phyloP scores from a whole-genome alignment of 2,329 filamentous ascomycete genomes.

The Calonectria henricotiae region DNA sequence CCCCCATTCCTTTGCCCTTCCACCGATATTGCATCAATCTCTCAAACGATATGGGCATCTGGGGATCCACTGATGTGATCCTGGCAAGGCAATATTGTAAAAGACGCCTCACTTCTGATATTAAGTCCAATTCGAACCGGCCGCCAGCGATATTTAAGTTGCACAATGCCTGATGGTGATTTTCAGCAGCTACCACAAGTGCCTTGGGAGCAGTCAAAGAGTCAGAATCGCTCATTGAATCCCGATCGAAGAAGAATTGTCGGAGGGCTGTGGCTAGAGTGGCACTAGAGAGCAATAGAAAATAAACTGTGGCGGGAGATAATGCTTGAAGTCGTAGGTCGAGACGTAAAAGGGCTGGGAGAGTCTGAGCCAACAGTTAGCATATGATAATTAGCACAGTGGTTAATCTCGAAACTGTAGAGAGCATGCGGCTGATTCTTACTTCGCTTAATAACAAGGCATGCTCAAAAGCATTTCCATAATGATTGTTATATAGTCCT shows the following conservation, averaged over 20 bases:
- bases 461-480: slow-evolving; percentile 7
- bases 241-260: slow-evolving; percentile 3
- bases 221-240: slow-evolving; percentile 13
- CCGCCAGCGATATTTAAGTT: not conserved
- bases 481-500: slow-evolving; percentile 1
- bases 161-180: not conserved
- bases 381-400: not conserved
- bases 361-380: not conserved
- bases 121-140: slow-evolving; percentile 7
- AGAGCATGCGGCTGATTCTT: not conserved
- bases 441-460: slow-evolving; percentile 7
- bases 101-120: not conserved
- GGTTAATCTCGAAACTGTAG: not conserved
- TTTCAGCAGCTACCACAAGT: slow-evolving; percentile 5
- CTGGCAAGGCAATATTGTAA: slow-evolving; percentile 2
- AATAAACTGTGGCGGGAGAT: not conserved
- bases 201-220: not conserved
- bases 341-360: slow-evolving; percentile 5
- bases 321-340: slow-evolving; percentile 5
- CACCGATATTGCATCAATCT: slow-evolving; percentile 3
- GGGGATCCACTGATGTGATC: not conserved
- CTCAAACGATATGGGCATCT: not conserved
- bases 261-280: not conserved
- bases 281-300: slow-evolving; percentile 4
- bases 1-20: slow-evolving; percentile 12